A percentile compares a stretch with the other conserved stretches of the same genome.
Conservation (phyloP, 805 yeast species). For the Ogataea ramenticola region DNA sequence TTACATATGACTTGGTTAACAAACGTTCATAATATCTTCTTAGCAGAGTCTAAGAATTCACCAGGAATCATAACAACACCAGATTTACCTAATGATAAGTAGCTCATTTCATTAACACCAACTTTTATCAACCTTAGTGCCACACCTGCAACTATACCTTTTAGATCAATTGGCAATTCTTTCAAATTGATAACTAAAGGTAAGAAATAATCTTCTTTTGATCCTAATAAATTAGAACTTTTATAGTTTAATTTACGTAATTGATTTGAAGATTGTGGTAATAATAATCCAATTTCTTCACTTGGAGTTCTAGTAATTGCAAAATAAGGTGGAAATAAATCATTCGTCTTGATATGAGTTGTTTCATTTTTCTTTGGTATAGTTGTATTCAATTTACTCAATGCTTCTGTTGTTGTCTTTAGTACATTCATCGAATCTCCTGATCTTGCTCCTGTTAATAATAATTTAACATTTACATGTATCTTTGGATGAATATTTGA, state of each 20-base stretch:
- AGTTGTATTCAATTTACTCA: slow-evolving; percentile 15
- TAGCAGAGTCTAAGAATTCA: slow-evolving; percentile 21
- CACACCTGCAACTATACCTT: slow-evolving; percentile 62
- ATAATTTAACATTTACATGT: slow-evolving; percentile 30
- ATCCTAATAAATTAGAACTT: slow-evolving; percentile 41
- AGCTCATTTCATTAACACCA: slow-evolving; percentile 42
- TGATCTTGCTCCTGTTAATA: slow-evolving; percentile 54
- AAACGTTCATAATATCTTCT: no score
- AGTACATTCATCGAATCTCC: slow-evolving; percentile 37
- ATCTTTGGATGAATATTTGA: slow-evolving; percentile 38
- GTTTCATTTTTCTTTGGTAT: slow-evolving; percentile 24
- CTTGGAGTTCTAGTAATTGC: slow-evolving; percentile 45
- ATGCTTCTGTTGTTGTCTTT: slow-evolving; percentile 33
- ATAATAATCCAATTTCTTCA: slow-evolving; percentile 40
- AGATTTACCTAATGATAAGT: slow-evolving; percentile 52
- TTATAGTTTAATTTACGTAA: slow-evolving; percentile 33
- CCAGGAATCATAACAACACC: slow-evolving; percentile 54
- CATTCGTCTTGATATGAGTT: not conserved
- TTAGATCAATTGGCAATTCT: slow-evolving; percentile 47
- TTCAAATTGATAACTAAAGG: slow-evolving; percentile 51
- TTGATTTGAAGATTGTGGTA: slow-evolving; percentile 34
- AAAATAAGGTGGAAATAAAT: slow-evolving; percentile 36
- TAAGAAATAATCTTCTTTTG: slow-evolving; percentile 46
- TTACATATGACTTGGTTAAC: no score
- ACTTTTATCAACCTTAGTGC: slow-evolving; percentile 38